Conservation (phyloP, 1,139 yeast species). For the Yamadazyma dendronema region DNA sequence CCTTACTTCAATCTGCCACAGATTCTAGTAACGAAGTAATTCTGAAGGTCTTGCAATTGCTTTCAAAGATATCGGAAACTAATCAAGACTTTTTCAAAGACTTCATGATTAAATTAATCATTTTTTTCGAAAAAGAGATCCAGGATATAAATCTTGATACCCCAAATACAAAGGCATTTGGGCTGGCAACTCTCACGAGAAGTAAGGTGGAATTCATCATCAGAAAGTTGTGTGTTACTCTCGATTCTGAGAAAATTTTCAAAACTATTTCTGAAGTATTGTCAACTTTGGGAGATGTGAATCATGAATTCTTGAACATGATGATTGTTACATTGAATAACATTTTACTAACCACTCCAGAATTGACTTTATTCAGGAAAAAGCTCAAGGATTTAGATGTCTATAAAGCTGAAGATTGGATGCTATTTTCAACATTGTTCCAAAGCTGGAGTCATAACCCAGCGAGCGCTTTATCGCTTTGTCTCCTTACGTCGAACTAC, state of each 20-base stretch:
- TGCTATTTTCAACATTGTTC: slow-evolving; percentile 73
- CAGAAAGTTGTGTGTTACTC: slow-evolving; percentile 76
- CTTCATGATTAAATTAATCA: slow-evolving; percentile 71
- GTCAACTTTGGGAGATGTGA: slow-evolving; percentile 51
- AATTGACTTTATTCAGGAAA: slow-evolving; percentile 66
- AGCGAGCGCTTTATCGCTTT: slow-evolving; percentile 82
- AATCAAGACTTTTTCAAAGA: slow-evolving; percentile 76
- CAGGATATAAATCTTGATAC: slow-evolving; percentile 21
- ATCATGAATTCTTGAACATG: slow-evolving; percentile 70
- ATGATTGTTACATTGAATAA: slow-evolving; percentile 88
- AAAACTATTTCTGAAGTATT: slow-evolving; percentile 78
- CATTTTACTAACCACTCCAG: slow-evolving; percentile 86
- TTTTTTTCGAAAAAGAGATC: slow-evolving; percentile 55
- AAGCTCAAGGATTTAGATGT: slow-evolving; percentile 53
- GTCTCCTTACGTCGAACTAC: slow-evolving; percentile 85
- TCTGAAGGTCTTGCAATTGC: slow-evolving; percentile 68
- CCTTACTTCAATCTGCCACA: slow-evolving; percentile 74
- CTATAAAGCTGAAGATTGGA: slow-evolving; percentile 59
- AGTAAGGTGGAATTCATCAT: slow-evolving; percentile 81
- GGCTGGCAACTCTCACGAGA: slow-evolving; percentile 38
- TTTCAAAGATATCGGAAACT: slow-evolving; percentile 80
- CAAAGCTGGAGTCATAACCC: slow-evolving; percentile 93
- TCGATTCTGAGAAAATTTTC: slow-evolving; percentile 82
- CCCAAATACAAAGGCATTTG: slow-evolving; percentile 15
- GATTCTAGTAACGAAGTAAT: slow-evolving; percentile 88